These are phyloP conservation scores for Neurospora tetrasperma DNA, from an alignment of 495 filamentous ascomycete genomes.

Conservation along the genomic window DNA sequence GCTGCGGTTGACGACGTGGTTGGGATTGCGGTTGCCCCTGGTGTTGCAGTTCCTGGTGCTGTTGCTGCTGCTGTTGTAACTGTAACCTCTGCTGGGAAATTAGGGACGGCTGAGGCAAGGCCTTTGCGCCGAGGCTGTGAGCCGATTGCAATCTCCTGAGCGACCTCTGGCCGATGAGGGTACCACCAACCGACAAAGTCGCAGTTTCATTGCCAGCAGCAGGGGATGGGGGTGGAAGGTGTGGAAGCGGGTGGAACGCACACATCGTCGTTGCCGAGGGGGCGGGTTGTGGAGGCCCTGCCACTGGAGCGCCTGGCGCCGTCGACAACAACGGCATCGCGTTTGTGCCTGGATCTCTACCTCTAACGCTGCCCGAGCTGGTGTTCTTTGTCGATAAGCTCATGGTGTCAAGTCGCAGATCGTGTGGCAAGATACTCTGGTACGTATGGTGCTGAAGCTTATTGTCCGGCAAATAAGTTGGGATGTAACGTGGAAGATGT, in stretches of 20 bases:
- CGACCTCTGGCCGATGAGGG: constrained; percentile 25
- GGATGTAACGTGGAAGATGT: background rate
- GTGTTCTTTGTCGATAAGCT: background rate
- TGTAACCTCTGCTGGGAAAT: constrained; percentile 44
- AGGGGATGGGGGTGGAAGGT: background rate
- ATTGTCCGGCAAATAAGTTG: background rate
- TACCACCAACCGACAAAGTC: background rate
- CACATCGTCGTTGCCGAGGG: constrained; percentile 14
- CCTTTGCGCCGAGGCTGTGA: constrained; percentile 40
- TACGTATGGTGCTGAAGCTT: background rate
- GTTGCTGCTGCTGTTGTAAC: constrained; percentile 18
- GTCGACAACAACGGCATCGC: background rate
- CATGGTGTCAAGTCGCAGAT: background rate
- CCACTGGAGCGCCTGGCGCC: background rate
- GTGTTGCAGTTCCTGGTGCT: constrained; percentile 18
- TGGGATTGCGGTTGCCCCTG: constrained; percentile 7
- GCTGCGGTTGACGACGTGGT: background rate
- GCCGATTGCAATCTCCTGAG: constrained; percentile 48
- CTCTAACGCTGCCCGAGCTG: background rate
- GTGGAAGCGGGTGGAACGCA: constrained; percentile 23
- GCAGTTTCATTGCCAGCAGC: background rate
- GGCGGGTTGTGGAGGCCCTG: constrained; percentile 11
- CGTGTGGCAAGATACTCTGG: background rate
- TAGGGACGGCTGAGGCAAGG: constrained; percentile 31
- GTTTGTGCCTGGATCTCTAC: background rate